Percentiles rank a stretch among this genome's conserved stretches.
Evolutionary conservation across 768 basidiomycete species (phyloP).

Genomic region (Auriscalpium orientale): DNA sequence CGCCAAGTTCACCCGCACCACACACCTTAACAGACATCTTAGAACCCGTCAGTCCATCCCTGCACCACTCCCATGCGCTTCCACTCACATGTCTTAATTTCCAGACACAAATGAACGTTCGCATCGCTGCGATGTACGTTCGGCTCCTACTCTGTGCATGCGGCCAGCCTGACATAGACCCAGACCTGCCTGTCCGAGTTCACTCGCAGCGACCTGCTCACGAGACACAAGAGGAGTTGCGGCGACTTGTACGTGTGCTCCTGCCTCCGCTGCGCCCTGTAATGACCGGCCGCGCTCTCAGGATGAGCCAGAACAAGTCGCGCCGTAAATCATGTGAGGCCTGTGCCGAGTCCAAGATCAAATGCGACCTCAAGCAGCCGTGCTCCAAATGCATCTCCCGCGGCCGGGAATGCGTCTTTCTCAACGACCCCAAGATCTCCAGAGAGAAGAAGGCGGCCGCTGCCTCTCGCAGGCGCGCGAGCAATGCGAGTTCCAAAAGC

Average conservation of each 20-base stretch:
- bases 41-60: slow-evolving; percentile 44
- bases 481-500: slow-evolving; percentile 1
- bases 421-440: slow-evolving; percentile 16
- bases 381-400: slow-evolving; percentile 56
- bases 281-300: neutral
- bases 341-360: slow-evolving; percentile 62
- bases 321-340: slow-evolving; percentile 58
- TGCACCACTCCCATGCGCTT: too few species aligned
- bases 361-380: slow-evolving; percentile 54
- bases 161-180: neutral
- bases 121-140: slow-evolving; percentile 50
- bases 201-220: slow-evolving; percentile 58
- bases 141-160: neutral
- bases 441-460: slow-evolving; percentile 15
- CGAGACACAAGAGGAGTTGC: slow-evolving; percentile 59
- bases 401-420: slow-evolving; percentile 51
- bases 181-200: slow-evolving; percentile 61
- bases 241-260: slow-evolving; percentile 45
- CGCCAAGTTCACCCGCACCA: slow-evolving; percentile 60
- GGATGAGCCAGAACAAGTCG: slow-evolving; percentile 41
- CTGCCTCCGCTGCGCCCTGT: neutral
- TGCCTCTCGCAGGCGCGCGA: slow-evolving; percentile 9
- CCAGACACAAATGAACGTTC: slow-evolving; percentile 57
- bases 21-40: slow-evolving; percentile 58
- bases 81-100: slow-evolving; percentile 17